A percentile compares a stretch with the other conserved stretches of the same genome.
Conservation (phyloP, 805 yeast species). For the Ogataea corticis region DNA sequence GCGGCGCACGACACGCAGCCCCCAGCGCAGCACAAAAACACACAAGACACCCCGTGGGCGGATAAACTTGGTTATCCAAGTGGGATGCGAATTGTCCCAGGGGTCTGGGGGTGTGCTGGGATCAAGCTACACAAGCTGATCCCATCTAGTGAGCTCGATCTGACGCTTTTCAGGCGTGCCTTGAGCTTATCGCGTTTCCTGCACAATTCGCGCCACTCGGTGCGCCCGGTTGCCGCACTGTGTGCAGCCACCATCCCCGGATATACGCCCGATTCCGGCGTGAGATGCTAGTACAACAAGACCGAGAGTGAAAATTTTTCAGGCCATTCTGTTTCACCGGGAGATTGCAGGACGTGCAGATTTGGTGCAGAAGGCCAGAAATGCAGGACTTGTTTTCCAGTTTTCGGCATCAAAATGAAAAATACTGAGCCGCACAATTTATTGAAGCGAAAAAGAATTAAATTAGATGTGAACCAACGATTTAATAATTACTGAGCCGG, state of each 20-base stretch:
- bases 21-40: not conserved
- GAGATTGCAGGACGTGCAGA: not conserved
- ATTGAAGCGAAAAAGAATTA: too few relatives aligned
- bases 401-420: too few relatives aligned
- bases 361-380: not conserved
- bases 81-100: not conserved
- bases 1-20: constrained; percentile 3
- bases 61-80: not conserved
- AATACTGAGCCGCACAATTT: too few relatives aligned
- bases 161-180: too few relatives aligned
- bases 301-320: not conserved
- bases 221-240: constrained; percentile 2
- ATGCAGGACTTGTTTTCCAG: too few relatives aligned
- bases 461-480: too few relatives aligned
- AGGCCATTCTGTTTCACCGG: not conserved
- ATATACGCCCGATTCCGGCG: too few relatives aligned
- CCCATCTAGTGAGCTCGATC: too few relatives aligned
- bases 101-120: not conserved
- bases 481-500: too few relatives aligned
- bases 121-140: too few relatives aligned
- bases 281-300: too few relatives aligned
- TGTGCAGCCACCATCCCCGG: not conserved
- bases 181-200: too few relatives aligned
- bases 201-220: not conserved
- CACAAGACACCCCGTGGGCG: not conserved